Evolutionary conservation across 1,284 basidiomycete species (phyloP).

Genomic region (Fomitopsis schrenkii): DNA sequence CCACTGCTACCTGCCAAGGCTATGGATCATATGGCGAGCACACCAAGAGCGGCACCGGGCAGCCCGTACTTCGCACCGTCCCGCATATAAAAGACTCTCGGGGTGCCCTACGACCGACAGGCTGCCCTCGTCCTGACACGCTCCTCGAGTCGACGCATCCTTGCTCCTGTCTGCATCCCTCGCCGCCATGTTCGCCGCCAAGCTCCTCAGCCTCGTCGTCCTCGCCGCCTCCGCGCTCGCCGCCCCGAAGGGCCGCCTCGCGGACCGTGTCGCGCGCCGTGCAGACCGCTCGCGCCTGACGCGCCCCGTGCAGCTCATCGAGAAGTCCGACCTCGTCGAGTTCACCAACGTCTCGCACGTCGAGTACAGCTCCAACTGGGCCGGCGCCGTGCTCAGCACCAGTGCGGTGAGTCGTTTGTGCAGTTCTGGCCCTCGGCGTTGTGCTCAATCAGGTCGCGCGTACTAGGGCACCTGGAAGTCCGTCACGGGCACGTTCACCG

Average conservation of each 20-base stretch:
- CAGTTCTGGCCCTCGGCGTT: too few species aligned
- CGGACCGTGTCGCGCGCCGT: not conserved
- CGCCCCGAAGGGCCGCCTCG: not conserved
- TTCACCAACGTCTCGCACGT: not conserved
- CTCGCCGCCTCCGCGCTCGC: not conserved
- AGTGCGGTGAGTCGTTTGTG: not conserved
- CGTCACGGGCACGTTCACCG: slow-evolving; percentile 29
- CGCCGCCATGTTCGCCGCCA: not conserved
- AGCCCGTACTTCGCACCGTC: not conserved
- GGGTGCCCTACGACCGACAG: not conserved
- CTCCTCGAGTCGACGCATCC: not conserved
- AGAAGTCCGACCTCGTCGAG: not conserved
- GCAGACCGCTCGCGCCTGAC: not conserved
- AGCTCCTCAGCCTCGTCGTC: not conserved
- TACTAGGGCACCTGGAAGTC: slow-evolving; percentile 23
- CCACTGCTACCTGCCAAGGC: not conserved
- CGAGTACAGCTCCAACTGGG: slow-evolving; percentile 1
- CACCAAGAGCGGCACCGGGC: not conserved
- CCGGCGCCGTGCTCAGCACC: not conserved
- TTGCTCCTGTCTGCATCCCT: not conserved
- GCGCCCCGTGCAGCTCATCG: not conserved
- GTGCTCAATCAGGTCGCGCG: not conserved
- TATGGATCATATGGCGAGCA: not conserved
- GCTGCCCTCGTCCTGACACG: not conserved
- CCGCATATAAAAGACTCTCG: not conserved